Conservation (phyloP, 2,329 filamentous ascomycete species). For the Aspergillus sp. region DNA sequence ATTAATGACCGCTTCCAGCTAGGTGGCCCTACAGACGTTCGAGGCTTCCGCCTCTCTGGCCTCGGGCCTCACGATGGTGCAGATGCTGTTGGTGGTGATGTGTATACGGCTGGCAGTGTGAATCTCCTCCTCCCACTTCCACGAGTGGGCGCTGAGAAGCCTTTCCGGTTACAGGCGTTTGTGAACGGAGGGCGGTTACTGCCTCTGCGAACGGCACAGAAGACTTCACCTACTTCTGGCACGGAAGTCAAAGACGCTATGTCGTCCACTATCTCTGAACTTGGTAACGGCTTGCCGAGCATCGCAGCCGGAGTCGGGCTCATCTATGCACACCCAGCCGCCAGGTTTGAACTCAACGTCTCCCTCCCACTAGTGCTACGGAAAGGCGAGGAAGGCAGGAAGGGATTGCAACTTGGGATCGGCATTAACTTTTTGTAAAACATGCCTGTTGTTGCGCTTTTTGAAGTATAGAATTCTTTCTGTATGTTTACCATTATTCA, state of each 20-base stretch:
- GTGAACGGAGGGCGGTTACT: conserved; percentile 86
- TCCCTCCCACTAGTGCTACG: conserved; percentile 80
- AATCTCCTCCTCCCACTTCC: conserved; percentile 85
- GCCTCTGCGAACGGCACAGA: conserved; percentile 62
- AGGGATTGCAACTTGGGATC: conserved; percentile 92
- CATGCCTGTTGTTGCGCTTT: conserved; percentile 4
- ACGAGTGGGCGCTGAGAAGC: conserved; percentile 75
- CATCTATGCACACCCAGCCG: conserved; percentile 92
- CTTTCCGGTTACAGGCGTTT: conserved; percentile 84
- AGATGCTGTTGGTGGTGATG: conserved; percentile 86
- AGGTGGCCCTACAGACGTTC: conserved; percentile 89
- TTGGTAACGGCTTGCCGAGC: conserved; percentile 76
- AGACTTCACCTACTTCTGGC: conserved; percentile 48
- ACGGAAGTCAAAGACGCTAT: conserved; percentile 48
- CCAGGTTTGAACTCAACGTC: conserved; percentile 94
- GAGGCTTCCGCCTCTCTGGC: conserved; percentile 87
- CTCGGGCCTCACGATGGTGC: conserved; percentile 82
- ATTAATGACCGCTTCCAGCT: conserved; percentile 95
- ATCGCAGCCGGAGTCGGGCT: conserved; percentile 83
- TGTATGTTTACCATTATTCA: conserved; percentile 4
- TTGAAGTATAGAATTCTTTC: conserved; percentile 10
- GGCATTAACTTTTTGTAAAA: conserved; percentile 89
- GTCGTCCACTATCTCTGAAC: conserved; percentile 63
- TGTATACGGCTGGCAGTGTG: conserved; percentile 85
- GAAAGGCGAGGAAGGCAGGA: conserved; percentile 80